A percentile compares a stretch with the other conserved stretches of the same genome.
Evolutionary conservation across 2,329 filamentous ascomycete species (phyloP).

Genomic region (Botrytis aclada): DNA sequence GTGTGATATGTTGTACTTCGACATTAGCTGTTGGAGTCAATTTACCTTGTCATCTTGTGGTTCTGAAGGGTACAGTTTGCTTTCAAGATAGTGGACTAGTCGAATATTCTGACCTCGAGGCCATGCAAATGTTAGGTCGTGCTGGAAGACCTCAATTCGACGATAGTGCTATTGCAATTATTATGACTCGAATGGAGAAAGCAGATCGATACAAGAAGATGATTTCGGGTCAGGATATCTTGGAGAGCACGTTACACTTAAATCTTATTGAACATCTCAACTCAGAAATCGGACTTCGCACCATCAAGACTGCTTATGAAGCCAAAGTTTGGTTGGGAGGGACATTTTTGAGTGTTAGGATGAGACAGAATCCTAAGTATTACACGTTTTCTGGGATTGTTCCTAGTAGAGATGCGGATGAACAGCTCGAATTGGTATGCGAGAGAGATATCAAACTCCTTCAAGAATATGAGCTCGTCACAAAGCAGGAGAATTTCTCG

Average conservation of each 20-base stretch:
- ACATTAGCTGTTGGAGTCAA: slow-evolving; percentile 83
- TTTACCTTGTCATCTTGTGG: slow-evolving; percentile 76
- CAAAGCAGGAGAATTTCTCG: slow-evolving; percentile 45
- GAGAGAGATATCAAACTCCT: slow-evolving; percentile 65
- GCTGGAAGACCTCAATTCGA: slow-evolving; percentile 84
- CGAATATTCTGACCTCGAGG: slow-evolving; percentile 77
- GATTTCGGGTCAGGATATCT: slow-evolving; percentile 66
- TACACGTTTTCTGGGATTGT: slow-evolving; percentile 62
- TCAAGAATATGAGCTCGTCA: slow-evolving; percentile 57
- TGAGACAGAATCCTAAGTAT: slow-evolving; percentile 66
- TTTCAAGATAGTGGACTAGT: slow-evolving; percentile 60
- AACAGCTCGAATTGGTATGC: slow-evolving; percentile 68
- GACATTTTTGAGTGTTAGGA: slow-evolving; percentile 74
- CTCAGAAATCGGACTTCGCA: slow-evolving; percentile 75
- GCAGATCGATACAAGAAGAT: slow-evolving; percentile 67
- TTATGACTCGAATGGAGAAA: slow-evolving; percentile 69
- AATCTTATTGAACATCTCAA: slow-evolving; percentile 83
- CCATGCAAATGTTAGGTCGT: slow-evolving; percentile 88
- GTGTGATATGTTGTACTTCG: slow-evolving; percentile 81
- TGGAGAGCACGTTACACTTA: slow-evolving; percentile 76
- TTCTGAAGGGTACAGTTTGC: slow-evolving; percentile 74
- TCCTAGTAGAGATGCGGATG: slow-evolving; percentile 52
- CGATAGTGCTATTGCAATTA: slow-evolving; percentile 69
- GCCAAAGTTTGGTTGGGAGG: slow-evolving; percentile 73
- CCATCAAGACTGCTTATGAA: slow-evolving; percentile 60